phyloP scores from a whole-genome alignment of 2,329 filamentous ascomycete species.

The Plenodomus biglobosus region DNA sequence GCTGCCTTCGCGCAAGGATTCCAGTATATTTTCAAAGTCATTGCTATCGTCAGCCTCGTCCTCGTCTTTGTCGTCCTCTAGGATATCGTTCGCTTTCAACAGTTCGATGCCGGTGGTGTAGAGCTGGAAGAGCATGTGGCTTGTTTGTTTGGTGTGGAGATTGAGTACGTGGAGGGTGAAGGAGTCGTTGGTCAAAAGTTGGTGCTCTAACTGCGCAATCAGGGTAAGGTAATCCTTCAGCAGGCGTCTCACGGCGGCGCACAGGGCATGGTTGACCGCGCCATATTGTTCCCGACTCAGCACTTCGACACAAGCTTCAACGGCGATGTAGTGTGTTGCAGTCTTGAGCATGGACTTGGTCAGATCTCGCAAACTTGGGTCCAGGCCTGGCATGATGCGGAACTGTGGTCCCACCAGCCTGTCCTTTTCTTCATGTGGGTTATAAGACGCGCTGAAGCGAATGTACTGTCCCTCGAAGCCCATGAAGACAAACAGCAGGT shows the following conservation, averaged over 20 bases:
- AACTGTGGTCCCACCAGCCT: constrained; percentile 80
- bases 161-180: constrained; percentile 95
- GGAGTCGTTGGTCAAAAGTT: constrained; percentile 81
- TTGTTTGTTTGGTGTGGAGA: constrained; percentile 84
- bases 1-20: constrained; percentile 83
- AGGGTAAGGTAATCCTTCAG: constrained; percentile 92
- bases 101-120: constrained; percentile 79
- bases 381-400: constrained; percentile 77
- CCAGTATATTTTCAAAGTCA: constrained; percentile 89
- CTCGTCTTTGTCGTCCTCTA: constrained; percentile 70
- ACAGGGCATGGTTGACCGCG: constrained; percentile 91
- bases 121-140: constrained; percentile 87
- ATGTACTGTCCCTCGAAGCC: constrained; percentile 98
- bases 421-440: constrained; percentile 82
- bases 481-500: constrained; percentile 94
- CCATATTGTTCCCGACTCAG: constrained; percentile 93
- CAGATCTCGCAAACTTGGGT: constrained; percentile 87
- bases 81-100: constrained; percentile 79
- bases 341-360: constrained; percentile 88
- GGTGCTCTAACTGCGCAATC: constrained; percentile 89
- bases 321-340: constrained; percentile 87
- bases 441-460: constrained; percentile 78
- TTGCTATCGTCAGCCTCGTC: constrained; percentile 73
- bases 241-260: constrained; percentile 88
- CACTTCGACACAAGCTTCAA: constrained; percentile 91